Percentiles rank a stretch among this genome's conserved stretches.
phyloP scores from a whole-genome alignment of 2,329 filamentous ascomycete species.

The Ophiostoma sp. region DNA sequence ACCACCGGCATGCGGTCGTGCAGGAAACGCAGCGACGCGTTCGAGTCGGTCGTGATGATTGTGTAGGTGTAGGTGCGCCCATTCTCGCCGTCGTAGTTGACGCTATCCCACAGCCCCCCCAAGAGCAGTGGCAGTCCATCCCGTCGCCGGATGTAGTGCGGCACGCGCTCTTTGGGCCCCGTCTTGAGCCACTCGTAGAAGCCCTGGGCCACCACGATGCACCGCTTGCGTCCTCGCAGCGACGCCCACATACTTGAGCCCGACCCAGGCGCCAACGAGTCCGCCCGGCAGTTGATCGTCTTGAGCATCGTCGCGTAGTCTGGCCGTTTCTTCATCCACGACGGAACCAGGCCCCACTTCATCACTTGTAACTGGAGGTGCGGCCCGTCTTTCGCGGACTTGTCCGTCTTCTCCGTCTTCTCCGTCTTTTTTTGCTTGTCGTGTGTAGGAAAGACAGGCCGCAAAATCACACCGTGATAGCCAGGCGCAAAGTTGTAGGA shows the following conservation, averaged over 20 bases:
- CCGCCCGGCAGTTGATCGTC: conserved; percentile 93
- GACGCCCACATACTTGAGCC: conserved; percentile 84
- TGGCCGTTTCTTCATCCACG: conserved; percentile 84
- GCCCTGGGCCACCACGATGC: conserved; percentile 83
- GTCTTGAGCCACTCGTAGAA: conserved; percentile 97
- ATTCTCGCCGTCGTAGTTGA: conserved; percentile 34
- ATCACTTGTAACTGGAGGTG: conserved; percentile 86
- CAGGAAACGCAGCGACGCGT: conserved; percentile 77
- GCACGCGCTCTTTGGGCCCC: conserved; percentile 72
- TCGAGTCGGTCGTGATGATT: conserved; percentile 87
- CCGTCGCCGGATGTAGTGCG: conserved; percentile 78
- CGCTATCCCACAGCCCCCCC: conserved; percentile 83
- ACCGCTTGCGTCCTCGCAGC: conserved; percentile 88
- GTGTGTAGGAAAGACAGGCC: conserved; percentile 37
- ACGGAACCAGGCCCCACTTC: conserved; percentile 95
- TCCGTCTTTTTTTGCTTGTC: background rate
- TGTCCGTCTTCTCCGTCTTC: background rate
- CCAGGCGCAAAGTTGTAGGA: conserved; percentile 94
- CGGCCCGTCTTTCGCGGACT: conserved; percentile 37
- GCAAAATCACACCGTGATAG: conserved; percentile 80
- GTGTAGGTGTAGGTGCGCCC: conserved; percentile 77
- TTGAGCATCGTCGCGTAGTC: conserved; percentile 76
- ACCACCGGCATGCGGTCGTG: conserved; percentile 97
- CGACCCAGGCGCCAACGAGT: conserved; percentile 65
- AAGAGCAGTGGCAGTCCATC: conserved; percentile 86